A percentile compares a stretch with the other conserved stretches of the same genome.
Evolutionary conservation across 257 asterid species (phyloP).

Genomic region (Nicotiana attenuata): DNA sequence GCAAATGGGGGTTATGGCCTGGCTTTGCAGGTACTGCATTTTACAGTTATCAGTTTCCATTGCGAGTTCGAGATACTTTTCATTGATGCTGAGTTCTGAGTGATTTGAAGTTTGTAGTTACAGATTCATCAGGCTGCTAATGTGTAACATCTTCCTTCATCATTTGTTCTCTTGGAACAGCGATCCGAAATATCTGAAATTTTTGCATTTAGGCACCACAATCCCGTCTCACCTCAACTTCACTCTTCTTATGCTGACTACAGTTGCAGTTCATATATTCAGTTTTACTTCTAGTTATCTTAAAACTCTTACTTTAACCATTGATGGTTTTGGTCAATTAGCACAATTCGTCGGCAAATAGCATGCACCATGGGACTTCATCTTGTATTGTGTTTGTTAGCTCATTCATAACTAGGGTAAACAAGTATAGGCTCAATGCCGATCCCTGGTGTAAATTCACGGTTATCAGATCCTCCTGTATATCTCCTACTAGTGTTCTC

Average conservation of each 20-base stretch:
- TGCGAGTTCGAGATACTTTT: not conserved
- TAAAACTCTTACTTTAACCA: not conserved
- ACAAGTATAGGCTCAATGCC: not conserved
- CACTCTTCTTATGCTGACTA: not conserved
- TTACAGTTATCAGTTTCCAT: not conserved
- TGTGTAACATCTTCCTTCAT: not conserved
- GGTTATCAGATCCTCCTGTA: not conserved
- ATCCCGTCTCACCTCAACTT: not conserved
- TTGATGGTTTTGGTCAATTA: not conserved
- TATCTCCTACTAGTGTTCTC: not conserved
- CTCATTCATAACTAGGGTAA: not conserved
- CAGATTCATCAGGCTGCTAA: not conserved
- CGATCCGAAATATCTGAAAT: not conserved
- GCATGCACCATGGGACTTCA: not conserved
- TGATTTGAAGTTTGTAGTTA: not conserved
- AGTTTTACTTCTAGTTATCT: not conserved
- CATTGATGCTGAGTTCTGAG: not conserved
- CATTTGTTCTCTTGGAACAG: not conserved
- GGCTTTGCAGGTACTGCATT: constrained; percentile 81
- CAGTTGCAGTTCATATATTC: not conserved
- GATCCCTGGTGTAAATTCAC: not conserved
- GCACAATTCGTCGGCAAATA: not conserved
- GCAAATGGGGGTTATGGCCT: constrained; percentile 89
- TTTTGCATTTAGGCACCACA: not conserved
- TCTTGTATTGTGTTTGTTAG: not conserved